phyloP scores from a whole-genome alignment of 2,329 filamentous ascomycete species.

The Cladobotryum mycophilum region DNA sequence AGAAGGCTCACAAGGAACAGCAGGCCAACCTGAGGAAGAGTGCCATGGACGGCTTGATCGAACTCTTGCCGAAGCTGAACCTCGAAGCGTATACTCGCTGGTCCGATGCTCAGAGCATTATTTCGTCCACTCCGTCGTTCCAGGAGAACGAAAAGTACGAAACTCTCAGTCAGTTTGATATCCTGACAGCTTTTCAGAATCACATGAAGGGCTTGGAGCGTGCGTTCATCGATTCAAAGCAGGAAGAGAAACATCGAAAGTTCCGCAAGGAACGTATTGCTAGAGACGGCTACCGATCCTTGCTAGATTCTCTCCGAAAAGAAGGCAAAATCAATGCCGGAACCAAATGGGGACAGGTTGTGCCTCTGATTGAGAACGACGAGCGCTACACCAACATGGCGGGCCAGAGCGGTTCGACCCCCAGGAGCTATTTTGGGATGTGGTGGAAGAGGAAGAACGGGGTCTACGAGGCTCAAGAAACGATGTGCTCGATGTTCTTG shows the following conservation, averaged over 20 bases:
- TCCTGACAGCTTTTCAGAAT: constrained; percentile 87
- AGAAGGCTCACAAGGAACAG: constrained; percentile 70
- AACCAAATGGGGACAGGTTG: constrained; percentile 81
- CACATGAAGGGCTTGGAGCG: constrained; percentile 92
- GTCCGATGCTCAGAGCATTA: constrained; percentile 79
- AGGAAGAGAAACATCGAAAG: constrained; percentile 78
- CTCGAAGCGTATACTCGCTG: constrained; percentile 92
- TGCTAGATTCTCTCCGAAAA: constrained; percentile 68
- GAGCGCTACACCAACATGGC: constrained; percentile 77
- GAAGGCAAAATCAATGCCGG: constrained; percentile 82
- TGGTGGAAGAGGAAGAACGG: constrained; percentile 88
- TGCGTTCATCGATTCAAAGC: constrained; percentile 82
- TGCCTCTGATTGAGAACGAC: constrained; percentile 70
- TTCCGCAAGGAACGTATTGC: constrained; percentile 77
- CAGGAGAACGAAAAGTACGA: constrained; percentile 80
- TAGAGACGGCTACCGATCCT: constrained; percentile 69
- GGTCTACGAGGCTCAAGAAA: constrained; percentile 75
- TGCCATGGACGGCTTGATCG: constrained; percentile 77
- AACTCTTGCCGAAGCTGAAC: constrained; percentile 70
- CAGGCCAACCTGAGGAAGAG: constrained; percentile 67
- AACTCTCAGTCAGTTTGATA: constrained; percentile 77
- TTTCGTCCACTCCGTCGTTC: constrained; percentile 72
- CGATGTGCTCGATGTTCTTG: constrained; percentile 79
- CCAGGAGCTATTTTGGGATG: constrained; percentile 91
- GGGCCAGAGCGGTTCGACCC: constrained; percentile 77